phyloP scores from a whole-genome alignment of 2,329 filamentous ascomycete genomes.

The Penicillium sp. region DNA sequence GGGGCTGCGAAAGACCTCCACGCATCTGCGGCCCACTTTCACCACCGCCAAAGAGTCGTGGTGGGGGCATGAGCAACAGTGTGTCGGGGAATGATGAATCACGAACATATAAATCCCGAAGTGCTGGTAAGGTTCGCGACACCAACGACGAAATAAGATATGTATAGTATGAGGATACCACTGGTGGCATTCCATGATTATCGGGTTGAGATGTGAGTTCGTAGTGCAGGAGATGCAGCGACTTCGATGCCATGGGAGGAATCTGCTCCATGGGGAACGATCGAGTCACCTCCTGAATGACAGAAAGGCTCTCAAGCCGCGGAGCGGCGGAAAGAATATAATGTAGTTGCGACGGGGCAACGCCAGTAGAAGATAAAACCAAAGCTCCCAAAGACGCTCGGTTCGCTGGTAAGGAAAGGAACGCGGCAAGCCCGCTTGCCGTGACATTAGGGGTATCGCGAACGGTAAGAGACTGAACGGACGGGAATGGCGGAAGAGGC shows the following conservation, averaged over 20 bases:
- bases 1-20: constrained; percentile 51
- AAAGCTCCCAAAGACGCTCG: constrained; percentile 64
- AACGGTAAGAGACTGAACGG: constrained; percentile 70
- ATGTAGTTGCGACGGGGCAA: constrained; percentile 48
- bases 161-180: constrained; percentile 67
- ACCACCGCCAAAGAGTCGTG: constrained; percentile 49
- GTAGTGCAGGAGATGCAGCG: constrained; percentile 71
- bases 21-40: constrained; percentile 26
- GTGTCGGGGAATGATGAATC: constrained; percentile 79
- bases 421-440: constrained; percentile 64
- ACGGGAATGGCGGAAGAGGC: constrained; percentile 68
- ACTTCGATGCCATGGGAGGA: constrained; percentile 65
- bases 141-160: constrained; percentile 84
- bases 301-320: constrained; percentile 48
- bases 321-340: constrained; percentile 43
- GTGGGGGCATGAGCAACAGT: constrained; percentile 68
- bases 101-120: constrained; percentile 78
- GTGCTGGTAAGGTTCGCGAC: constrained; percentile 67
- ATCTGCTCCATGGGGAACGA: constrained; percentile 56
- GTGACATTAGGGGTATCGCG: constrained; percentile 71
- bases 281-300: constrained; percentile 55
- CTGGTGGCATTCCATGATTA: constrained; percentile 54
- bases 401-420: constrained; percentile 62
- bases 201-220: constrained; percentile 66
- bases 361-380: constrained; percentile 68